phyloP scores from a whole-genome alignment of 371 early-diverging fungal species.

The Blastocladiella emersonii region DNA sequence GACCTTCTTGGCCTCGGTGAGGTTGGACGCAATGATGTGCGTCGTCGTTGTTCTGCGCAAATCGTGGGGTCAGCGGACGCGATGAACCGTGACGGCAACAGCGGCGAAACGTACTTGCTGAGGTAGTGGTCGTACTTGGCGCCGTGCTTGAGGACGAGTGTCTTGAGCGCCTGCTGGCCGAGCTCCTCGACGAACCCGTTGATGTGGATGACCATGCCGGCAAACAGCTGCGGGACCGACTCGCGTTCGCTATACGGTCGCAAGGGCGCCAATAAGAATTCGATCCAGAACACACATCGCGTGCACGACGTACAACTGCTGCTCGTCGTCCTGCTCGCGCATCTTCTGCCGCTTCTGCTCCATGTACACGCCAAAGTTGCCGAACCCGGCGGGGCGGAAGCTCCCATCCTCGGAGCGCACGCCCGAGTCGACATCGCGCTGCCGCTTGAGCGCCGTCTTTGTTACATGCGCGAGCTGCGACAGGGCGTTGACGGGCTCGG shows the following conservation, averaged over 20 bases:
- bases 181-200: conserved; percentile 51
- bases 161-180: conserved; percentile 36
- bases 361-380: conserved; percentile 46
- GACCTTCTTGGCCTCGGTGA: conserved; percentile 49
- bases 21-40: conserved; percentile 51
- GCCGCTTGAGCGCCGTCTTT: too few relatives aligned
- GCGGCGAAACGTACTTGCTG: background rate
- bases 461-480: too few relatives aligned
- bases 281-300: background rate
- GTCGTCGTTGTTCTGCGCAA: conserved; percentile 34
- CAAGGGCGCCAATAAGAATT: background rate
- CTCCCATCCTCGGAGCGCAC: too few relatives aligned
- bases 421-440: too few relatives aligned
- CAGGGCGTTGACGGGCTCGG: too few relatives aligned
- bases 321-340: background rate
- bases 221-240: conserved; percentile 30
- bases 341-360: conserved; percentile 29
- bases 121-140: conserved; percentile 40
- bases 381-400: conserved; percentile 18
- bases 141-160: conserved; percentile 41
- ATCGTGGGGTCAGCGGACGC: conserved; percentile 13
- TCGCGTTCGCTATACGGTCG: conserved; percentile 45
- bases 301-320: background rate
- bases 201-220: conserved; percentile 41
- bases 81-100: background rate